Percentiles rank a stretch among this genome's conserved stretches.
These are phyloP conservation scores for Leucosporidium yakuticum DNA, from an alignment of 768 basidiomycete genomes.

Conservation along the genomic window DNA sequence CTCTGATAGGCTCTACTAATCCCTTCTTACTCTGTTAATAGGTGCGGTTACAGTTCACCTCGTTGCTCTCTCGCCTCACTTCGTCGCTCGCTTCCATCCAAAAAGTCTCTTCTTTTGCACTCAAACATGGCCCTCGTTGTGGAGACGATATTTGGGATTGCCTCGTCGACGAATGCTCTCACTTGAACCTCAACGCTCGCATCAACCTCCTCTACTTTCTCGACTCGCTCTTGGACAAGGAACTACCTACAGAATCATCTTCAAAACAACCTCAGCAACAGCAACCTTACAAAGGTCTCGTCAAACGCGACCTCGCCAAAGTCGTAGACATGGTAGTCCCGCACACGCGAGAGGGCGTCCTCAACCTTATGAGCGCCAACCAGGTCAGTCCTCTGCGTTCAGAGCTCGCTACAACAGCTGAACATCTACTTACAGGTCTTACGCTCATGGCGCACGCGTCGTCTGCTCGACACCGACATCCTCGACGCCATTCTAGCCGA, in stretches of 20 bases:
- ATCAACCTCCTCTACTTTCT: constrained; percentile 49
- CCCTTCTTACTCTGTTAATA: constrained; percentile 1
- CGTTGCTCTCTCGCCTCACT: constrained; percentile 43
- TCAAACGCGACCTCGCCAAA: constrained; percentile 42
- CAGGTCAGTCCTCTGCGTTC: constrained; percentile 41
- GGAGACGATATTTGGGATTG: constrained; percentile 50
- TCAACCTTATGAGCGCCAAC: constrained; percentile 46
- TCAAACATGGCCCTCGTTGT: constrained; percentile 44
- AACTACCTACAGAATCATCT: constrained; percentile 7
- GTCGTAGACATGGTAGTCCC: constrained; percentile 46
- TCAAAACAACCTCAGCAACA: constrained; percentile 22
- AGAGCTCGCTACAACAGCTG: constrained; percentile 38
- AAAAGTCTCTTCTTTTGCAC: constrained; percentile 46
- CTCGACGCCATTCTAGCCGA: constrained; percentile 25
- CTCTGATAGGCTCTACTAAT: no score
- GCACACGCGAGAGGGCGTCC: constrained; percentile 43
- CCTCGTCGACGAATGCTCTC: constrained; percentile 45
- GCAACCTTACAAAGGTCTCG: constrained; percentile 41
- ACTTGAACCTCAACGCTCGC: constrained; percentile 44
- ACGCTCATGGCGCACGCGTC: constrained; percentile 34
- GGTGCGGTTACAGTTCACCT: constrained; percentile 45
- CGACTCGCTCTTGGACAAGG: constrained; percentile 43
- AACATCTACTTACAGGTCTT: constrained; percentile 37
- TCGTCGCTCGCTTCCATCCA: constrained; percentile 47
- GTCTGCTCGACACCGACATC: constrained; percentile 22